Evolutionary conservation across 306 rosid species (phyloP), one percentile per base, ranked within the genome.

Genomic region (Morella rubra): DNA sequence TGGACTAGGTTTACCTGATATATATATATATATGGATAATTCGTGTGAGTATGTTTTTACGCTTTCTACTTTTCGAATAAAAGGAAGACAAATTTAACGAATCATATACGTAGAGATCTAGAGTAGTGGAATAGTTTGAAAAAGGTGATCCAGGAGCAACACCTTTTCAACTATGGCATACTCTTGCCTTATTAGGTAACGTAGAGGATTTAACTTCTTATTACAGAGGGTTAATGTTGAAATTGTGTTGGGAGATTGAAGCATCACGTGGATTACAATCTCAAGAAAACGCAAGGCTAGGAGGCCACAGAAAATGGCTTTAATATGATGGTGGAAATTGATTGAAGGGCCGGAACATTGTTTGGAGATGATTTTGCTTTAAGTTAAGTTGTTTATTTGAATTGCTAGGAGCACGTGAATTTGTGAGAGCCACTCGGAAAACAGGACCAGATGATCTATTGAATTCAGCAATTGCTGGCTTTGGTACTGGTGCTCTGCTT

Each of bases 401-500:
- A 24, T 77, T 77, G 50, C 42, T 82, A 95, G 99, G 96, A 71
- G 91, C 93, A 66, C 97, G 96, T 58, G 97, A 92, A 68, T 88
- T 81, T 73, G 97, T 89, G 32, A 78, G 71, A 75, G 86, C 84
- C 67, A 82, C 86, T 51, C 88, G 97, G 74, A 87, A 90, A 82
- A 88, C 97, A 47, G 93, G 90, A 73, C 89, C 89, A 20, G 90
- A 88, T 70, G 98, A 95, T 77, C 84, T 90, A 49, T 71, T 84
- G 75, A 91, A 85, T 85, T 92, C 97, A 58, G 93, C 85, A 15
- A 75, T 88, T 60, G 99, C 98, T 0, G 99, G 98, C 61, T 85
- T 92, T 72, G 96, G 94, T 47, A 88, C 89, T 27, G 99, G 99
- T 83, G 92, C 93, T 75, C 67, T 95, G 81, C 92, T 92, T 12